Evolutionary conservation across 1,284 basidiomycete species (phyloP).

Genomic region (Naganishia cerealis): DNA sequence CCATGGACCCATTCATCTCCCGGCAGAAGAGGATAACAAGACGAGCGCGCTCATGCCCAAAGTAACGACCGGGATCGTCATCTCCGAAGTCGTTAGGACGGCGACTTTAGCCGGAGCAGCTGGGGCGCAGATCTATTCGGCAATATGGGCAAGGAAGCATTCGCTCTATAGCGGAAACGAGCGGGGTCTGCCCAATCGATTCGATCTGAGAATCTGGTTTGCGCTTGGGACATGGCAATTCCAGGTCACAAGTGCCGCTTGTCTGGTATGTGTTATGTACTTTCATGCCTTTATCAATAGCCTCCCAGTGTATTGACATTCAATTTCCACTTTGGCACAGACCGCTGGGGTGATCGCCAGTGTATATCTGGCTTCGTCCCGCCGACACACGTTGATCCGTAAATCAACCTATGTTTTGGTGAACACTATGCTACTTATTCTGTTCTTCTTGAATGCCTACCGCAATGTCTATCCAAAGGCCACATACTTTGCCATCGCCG

Average conservation of each 20-base stretch:
- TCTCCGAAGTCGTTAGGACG: conserved; percentile 4
- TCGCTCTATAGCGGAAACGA: neutral
- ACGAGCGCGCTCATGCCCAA: neutral
- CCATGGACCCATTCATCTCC: conserved; percentile 15
- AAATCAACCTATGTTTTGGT: conserved; percentile 25
- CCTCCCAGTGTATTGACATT: neutral
- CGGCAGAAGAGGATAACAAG: neutral
- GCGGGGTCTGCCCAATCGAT: neutral
- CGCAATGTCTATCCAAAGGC: conserved; percentile 66
- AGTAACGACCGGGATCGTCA: neutral
- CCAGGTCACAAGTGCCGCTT: conserved; percentile 1
- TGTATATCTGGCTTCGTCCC: conserved; percentile 1
- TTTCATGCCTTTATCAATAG: neutral
- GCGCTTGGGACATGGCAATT: conserved; percentile 13
- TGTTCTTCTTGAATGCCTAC: conserved; percentile 59
- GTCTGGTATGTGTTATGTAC: conserved; percentile 8
- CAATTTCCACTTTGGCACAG: neutral
- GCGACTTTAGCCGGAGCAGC: neutral
- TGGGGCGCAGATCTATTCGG: conserved; percentile 10
- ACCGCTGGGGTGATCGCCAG: neutral
- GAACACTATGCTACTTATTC: conserved; percentile 53
- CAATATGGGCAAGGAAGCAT: neutral
- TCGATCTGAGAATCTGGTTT: conserved; percentile 14
- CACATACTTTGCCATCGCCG: conserved; percentile 56
- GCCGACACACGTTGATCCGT: conserved; percentile 5